Evolutionary conservation across 164 flowering plant genomes (phyloP), one percentile per base, ranked within the genome.

Genomic region (Chimonanthus praecox): DNA sequence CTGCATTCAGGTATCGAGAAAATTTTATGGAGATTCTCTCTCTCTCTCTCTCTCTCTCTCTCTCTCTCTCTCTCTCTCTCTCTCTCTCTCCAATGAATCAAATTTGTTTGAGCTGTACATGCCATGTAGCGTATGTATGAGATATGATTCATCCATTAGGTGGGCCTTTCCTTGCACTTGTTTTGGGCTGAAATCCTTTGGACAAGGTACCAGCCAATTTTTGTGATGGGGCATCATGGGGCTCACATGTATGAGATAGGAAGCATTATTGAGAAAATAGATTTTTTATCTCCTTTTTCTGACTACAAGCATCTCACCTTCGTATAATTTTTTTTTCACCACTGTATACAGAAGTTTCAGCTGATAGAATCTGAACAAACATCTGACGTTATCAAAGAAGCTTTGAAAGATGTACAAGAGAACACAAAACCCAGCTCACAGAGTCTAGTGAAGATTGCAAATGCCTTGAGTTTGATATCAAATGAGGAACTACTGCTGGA

Each of bases 401-500:
- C 85, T 80, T 67, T 92, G 20, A 83, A 78, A 79, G 78, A 82
- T 76, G 85, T 80, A 81, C 82, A 79, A 72, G 87, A 84, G 44
- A 82, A 79, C 62, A 73, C 63, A n/a, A 60, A 76, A 61, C 86
- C 85, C 74, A 58, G 64, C 64, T n/a, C 82, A 15, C 85, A 85
- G 20, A 74, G 76, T 78, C 79, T 95, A 21, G 43, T 73, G 16
- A 77, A 81, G 72, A 84, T 95, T 58, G 79, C 78, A 9, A 85
- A 90, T 70, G 70, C 72, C 6, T 85, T 92, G 64, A 71, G 80
- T 67, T 80, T 95, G 81, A 82, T 79, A 66, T 85, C 94, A 63
- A 87, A 74, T 58, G 85, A 85, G 69, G 97, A 88, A 47, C 74
- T 95, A 63, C 74, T 95, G 72, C 84, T 73, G 73, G 98, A 95